These are phyloP conservation scores for Gillenia trifoliata DNA, from an alignment of 306 rosid species.

Conservation along the genomic window DNA sequence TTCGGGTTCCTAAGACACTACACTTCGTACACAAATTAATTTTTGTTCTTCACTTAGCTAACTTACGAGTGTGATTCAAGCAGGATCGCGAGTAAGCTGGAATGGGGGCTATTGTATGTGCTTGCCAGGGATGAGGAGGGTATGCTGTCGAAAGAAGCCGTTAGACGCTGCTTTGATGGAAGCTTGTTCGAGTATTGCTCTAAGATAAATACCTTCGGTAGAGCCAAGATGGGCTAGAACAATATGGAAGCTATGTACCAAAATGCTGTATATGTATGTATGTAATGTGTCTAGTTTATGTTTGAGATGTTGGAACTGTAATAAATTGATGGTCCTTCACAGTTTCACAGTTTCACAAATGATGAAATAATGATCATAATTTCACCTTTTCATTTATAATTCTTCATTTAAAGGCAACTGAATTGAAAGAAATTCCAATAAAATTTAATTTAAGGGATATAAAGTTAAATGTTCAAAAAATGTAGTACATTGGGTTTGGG, in stretches of 20 bases:
- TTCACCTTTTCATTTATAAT: background rate
- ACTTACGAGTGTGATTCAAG: background rate
- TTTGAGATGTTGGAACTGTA: background rate
- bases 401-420: background rate
- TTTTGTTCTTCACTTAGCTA: background rate
- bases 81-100: conserved; percentile 61
- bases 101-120: conserved; percentile 61
- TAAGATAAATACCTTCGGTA: conserved; percentile 29
- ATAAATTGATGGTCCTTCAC: background rate
- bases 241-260: background rate
- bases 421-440: background rate
- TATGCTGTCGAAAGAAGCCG: conserved; percentile 68
- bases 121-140: conserved; percentile 81
- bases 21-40: background rate
- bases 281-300: background rate
- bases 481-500: conserved; percentile 47
- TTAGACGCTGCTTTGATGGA: conserved; percentile 70
- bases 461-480: conserved; percentile 13
- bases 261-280: background rate
- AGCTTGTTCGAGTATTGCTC: conserved; percentile 84
- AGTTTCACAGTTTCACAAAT: background rate
- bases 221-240: conserved; percentile 40
- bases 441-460: background rate
- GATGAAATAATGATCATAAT: background rate
- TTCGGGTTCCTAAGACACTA: background rate